A percentile compares a stretch with the other conserved stretches of the same genome.
Evolutionary conservation across 1,139 yeast species (phyloP).

Genomic region (Nakaseomyces nivariensis): DNA sequence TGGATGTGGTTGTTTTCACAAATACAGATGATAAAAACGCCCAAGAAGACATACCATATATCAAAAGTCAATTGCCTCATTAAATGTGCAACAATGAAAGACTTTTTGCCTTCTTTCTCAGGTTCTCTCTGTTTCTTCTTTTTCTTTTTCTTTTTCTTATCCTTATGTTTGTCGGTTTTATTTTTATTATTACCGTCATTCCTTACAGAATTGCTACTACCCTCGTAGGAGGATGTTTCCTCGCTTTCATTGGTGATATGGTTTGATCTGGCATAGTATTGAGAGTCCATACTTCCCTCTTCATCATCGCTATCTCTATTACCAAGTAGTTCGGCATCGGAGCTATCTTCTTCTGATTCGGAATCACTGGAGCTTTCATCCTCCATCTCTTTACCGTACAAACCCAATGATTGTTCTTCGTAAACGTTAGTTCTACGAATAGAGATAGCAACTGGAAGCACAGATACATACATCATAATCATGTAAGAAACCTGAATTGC

Average conservation of each 20-base stretch:
- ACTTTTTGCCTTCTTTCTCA: constrained; percentile 28
- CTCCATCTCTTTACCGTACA: constrained; percentile 42
- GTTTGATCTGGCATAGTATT: background rate
- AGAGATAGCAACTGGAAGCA: constrained; percentile 89
- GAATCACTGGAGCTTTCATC: constrained; percentile 12
- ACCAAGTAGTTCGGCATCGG: constrained; percentile 12
- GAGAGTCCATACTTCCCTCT: constrained; percentile 9
- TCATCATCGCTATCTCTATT: constrained; percentile 7
- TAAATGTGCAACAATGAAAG: constrained; percentile 78
- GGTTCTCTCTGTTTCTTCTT: constrained; percentile 4
- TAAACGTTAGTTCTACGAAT: constrained; percentile 94
- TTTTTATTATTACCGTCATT: background rate
- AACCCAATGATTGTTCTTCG: constrained; percentile 91
- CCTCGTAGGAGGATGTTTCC: constrained; percentile 7
- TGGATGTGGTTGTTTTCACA: constrained; percentile 63
- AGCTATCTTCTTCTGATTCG: constrained; percentile 27
- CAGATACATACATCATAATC: constrained; percentile 97
- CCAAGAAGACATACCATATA: constrained; percentile 85
- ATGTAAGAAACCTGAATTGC: constrained; percentile 89
- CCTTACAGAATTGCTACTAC: background rate
- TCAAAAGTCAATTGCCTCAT: constrained; percentile 89
- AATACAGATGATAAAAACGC: constrained; percentile 74
- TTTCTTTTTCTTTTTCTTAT: background rate
- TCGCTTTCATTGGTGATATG: background rate
- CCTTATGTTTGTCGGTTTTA: constrained; percentile 3